Evolutionary conservation across 192 early-diverging fungal genomes (phyloP).

Genomic region (Dimargaris cristalligena): DNA sequence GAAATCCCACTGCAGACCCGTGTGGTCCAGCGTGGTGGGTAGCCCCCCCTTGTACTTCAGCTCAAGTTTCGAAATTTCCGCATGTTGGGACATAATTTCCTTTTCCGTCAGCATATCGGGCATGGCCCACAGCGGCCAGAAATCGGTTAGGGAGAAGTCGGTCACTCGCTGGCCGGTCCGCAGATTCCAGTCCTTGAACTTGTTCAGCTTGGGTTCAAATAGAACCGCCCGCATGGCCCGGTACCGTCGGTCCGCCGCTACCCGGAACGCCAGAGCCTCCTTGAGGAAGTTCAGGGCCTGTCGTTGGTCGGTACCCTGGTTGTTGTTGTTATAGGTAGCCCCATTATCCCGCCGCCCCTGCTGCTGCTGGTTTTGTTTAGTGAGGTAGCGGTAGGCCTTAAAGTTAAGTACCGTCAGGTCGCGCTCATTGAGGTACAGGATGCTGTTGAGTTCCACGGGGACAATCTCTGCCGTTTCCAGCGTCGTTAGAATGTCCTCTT

Average conservation of each 20-base stretch:
- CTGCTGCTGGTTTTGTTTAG: neutral
- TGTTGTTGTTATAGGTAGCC: neutral
- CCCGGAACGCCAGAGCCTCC: constrained; percentile 11
- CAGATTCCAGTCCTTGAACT: constrained; percentile 41
- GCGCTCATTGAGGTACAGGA: constrained; percentile 41
- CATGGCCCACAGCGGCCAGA: constrained; percentile 48
- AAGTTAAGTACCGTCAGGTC: constrained; percentile 14
- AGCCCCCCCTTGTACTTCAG: constrained; percentile 37
- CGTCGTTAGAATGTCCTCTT: constrained; percentile 24
- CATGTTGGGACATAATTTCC: constrained; percentile 14
- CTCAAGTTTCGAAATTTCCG: constrained; percentile 17
- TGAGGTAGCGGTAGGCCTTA: neutral
- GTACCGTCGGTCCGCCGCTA: constrained; percentile 19
- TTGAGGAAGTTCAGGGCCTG: too few relatives aligned
- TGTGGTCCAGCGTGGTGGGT: constrained; percentile 34
- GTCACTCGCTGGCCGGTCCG: constrained; percentile 15
- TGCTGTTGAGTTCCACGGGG: constrained; percentile 53
- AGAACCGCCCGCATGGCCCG: constrained; percentile 33
- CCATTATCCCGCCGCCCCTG: too few relatives aligned
- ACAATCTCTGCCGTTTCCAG: constrained; percentile 39
- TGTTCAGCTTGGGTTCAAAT: constrained; percentile 25
- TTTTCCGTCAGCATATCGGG: constrained; percentile 7
- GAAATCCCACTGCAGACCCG: constrained; percentile 56
- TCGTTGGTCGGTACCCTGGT: neutral
- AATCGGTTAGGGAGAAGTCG: constrained; percentile 27